Evolutionary conservation across 1,284 basidiomycete species (phyloP), one percentile per base, ranked within the genome.

Genomic region (Ganoderma resinaceum): DNA sequence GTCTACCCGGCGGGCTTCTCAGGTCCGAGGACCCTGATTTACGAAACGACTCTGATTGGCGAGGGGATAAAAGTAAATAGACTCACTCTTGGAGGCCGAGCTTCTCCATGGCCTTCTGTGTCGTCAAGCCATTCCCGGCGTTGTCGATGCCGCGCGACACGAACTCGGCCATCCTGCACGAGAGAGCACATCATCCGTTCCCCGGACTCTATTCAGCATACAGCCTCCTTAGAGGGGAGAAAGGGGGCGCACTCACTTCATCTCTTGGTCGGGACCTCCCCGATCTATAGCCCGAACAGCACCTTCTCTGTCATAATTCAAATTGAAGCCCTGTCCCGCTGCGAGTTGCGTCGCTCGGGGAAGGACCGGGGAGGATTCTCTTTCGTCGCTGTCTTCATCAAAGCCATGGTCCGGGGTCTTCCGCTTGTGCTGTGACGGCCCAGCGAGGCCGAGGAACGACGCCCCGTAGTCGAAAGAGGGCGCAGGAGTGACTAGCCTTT

Each of bases 101-200:
- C 29, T 83, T 81, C 42, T 86, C 77, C 82, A 87, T 84, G 0
- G 86, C 86, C 20, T 81, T 80, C 67, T 82, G 78, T 2, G 89
- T 86, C 0, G 84, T 84, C 26, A 88, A 73, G 3, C 84, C 85
- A 65, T 87, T 82, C 55, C 83, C 84, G 0, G 83, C 78, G 66
- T 88, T 88, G 67, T 90, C 85, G 38, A 91, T 86, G 0, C 84
- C 82, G 59, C 77, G 82, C 6, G 86, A 85, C 3, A 91, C 87
- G 67, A 90, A 91, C 55, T 89, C 86, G 3, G 85, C 85, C 77
- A 91, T 79, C 65, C 89, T 89, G 53, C 18, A 31, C 52, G 29
- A 16, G 46, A n/a, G n/a, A n/a, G n/a, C n/a, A 52, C 9, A 52
- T 14, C 46, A 29, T 29, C 23, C 4, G 29, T 6, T 31, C 11